Conservation (phyloP, 495 filamentous ascomycete genomes). For the Cenococcum geophilum region DNA sequence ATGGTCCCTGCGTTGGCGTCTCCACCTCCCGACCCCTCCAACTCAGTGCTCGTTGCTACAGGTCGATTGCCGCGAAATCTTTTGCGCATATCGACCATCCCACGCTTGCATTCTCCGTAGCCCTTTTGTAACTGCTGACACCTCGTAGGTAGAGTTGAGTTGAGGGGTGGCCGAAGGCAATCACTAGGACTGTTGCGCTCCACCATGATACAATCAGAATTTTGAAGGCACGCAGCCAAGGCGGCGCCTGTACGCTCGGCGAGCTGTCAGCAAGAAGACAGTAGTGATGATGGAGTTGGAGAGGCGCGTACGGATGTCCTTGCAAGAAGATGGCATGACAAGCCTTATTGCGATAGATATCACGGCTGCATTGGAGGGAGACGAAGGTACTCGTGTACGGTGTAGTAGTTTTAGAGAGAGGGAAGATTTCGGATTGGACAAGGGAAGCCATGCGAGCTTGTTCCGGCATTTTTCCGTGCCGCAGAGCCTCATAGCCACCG, state of each 20-base stretch:
- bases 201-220: slow-evolving; percentile 91
- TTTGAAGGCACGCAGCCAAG: slow-evolving; percentile 86
- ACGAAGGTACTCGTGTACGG: not conserved
- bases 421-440: not conserved
- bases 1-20: slow-evolving; percentile 23
- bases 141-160: slow-evolving; percentile 69
- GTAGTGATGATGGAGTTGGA: not conserved
- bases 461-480: not conserved
- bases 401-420: not conserved
- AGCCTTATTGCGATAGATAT: no score
- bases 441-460: not conserved
- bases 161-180: slow-evolving; percentile 74
- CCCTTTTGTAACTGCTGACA: slow-evolving; percentile 92
- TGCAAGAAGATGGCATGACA: slow-evolving; percentile 96
- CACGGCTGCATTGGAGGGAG: slow-evolving; percentile 7
- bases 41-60: slow-evolving; percentile 58
- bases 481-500: not conserved
- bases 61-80: slow-evolving; percentile 95
- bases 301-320: slow-evolving; percentile 74
- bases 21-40: slow-evolving; percentile 50
- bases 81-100: slow-evolving; percentile 98
- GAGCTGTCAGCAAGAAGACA: no score
- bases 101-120: slow-evolving; percentile 90
- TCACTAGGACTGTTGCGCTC: slow-evolving; percentile 78
- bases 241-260: slow-evolving; percentile 60